Conservation (phyloP, 352 stramenopile genomes). For the Hyaloperonospora arabidopsidis region DNA sequence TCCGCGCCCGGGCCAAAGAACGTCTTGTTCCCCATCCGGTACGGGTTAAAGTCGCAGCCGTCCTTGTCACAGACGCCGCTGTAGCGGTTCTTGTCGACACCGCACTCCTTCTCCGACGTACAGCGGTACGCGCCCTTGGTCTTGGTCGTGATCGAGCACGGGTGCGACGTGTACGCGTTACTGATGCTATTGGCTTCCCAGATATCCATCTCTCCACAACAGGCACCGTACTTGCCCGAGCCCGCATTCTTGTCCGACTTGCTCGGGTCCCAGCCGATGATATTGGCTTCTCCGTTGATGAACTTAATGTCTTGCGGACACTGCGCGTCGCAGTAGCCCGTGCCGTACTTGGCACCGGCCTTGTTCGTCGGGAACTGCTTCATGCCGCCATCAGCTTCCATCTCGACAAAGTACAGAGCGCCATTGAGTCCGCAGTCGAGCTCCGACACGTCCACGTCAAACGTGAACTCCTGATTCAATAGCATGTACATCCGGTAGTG, state of each 20-base stretch:
- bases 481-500: conserved; percentile 44
- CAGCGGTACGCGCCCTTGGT: conserved; percentile 24
- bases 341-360: conserved; percentile 19
- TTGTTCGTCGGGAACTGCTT: conserved; percentile 13
- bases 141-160: conserved; percentile 21
- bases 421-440: conserved; percentile 49
- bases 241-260: conserved; percentile 33
- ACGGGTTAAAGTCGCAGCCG: conserved; percentile 26
- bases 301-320: conserved; percentile 54
- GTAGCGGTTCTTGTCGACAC: conserved; percentile 16
- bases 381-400: conserved; percentile 42
- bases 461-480: conserved; percentile 55
- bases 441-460: conserved; percentile 51
- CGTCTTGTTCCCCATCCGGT: conserved; percentile 24
- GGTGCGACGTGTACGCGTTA: conserved; percentile 36
- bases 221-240: conserved; percentile 34
- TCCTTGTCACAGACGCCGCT: conserved; percentile 23
- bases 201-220: conserved; percentile 55
- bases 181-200: conserved; percentile 47
- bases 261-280: conserved; percentile 35
- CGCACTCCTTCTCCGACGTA: conserved; percentile 10
- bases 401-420: conserved; percentile 58
- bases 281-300: conserved; percentile 53
- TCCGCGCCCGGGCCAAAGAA: conserved; percentile 21
- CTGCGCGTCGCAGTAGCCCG: conserved; percentile 44